These are phyloP conservation scores for Prinsepia uniflora DNA, from an alignment of 306 rosid genomes.

Conservation along the genomic window DNA sequence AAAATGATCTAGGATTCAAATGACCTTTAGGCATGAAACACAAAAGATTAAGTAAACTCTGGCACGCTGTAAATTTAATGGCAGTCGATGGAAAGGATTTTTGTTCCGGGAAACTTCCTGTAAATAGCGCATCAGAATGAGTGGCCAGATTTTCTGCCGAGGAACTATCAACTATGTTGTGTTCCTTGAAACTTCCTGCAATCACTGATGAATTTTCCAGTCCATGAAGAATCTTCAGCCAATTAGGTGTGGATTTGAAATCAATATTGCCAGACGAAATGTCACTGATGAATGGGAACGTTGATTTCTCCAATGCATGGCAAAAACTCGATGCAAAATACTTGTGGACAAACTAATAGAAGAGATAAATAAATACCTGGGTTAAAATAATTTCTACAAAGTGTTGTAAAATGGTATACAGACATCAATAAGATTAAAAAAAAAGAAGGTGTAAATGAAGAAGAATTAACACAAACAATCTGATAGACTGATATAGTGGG, in stretches of 20 bases:
- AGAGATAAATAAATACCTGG: conserved; percentile 33
- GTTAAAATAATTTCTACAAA: conserved; percentile 10
- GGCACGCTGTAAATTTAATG: conserved; percentile 47
- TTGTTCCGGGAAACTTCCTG: conserved; percentile 32
- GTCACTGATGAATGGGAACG: conserved; percentile 33
- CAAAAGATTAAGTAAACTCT: conserved; percentile 59
- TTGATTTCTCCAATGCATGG: conserved; percentile 54
- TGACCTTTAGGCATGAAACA: conserved; percentile 49
- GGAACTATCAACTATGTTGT: conserved; percentile 25
- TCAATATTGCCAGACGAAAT: conserved; percentile 29
- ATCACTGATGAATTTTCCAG: conserved; percentile 37
- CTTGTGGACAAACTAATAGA: conserved; percentile 77
- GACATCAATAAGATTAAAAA: neutral
- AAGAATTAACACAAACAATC: neutral
- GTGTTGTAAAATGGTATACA: conserved; percentile 6
- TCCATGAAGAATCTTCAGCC: conserved; percentile 49
- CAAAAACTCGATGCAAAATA: conserved; percentile 64
- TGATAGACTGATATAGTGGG: conserved; percentile 12
- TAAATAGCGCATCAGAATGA: conserved; percentile 29
- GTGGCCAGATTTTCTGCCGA: conserved; percentile 23
- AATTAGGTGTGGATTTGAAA: conserved; percentile 49
- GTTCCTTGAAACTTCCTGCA: conserved; percentile 20
- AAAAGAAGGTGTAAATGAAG: neutral
- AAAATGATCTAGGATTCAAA: conserved; percentile 46
- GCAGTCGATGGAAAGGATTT: conserved; percentile 21